Conservation (phyloP, 2,329 filamentous ascomycete genomes). For the Colletotrichum destructivum region DNA sequence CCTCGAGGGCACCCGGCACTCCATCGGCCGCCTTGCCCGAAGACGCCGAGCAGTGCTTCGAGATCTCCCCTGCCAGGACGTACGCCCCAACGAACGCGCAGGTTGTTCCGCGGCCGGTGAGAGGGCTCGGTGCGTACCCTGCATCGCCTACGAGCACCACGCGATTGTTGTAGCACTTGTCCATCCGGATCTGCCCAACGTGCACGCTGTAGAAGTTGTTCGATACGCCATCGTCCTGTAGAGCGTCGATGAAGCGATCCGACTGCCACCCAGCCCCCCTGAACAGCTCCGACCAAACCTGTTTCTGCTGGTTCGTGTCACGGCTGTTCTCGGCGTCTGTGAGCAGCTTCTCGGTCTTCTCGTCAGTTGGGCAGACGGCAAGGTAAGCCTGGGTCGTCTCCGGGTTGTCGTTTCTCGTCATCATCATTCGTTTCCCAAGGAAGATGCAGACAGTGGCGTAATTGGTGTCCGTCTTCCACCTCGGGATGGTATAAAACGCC, state of each 20-base stretch:
- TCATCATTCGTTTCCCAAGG: slow-evolving; percentile 19
- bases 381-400: slow-evolving; percentile 39
- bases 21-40: slow-evolving; percentile 30
- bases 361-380: slow-evolving; percentile 15
- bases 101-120: slow-evolving; percentile 67
- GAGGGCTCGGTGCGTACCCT: slow-evolving; percentile 62
- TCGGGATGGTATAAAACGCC: slow-evolving; percentile 54
- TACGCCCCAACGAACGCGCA: slow-evolving; percentile 66
- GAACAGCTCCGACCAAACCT: slow-evolving; percentile 53
- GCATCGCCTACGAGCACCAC: slow-evolving; percentile 70
- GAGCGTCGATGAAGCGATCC: slow-evolving; percentile 54
- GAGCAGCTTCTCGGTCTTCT: slow-evolving; percentile 20
- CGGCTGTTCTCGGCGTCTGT: slow-evolving; percentile 19
- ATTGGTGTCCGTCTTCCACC: slow-evolving; percentile 41
- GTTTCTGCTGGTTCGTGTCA: slow-evolving; percentile 43
- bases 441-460: slow-evolving; percentile 30
- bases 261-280: slow-evolving; percentile 59
- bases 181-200: slow-evolving; percentile 62
- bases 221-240: slow-evolving; percentile 52
- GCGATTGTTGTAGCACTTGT: slow-evolving; percentile 61
- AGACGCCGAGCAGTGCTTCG: slow-evolving; percentile 44
- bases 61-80: slow-evolving; percentile 69
- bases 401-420: slow-evolving; percentile 38
- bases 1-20: slow-evolving; percentile 53
- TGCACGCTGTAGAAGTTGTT: slow-evolving; percentile 63